A percentile compares a stretch with the other conserved stretches of the same genome.
phyloP scores from a whole-genome alignment of 129 eudicot genomes.

The Logfia minima region DNA sequence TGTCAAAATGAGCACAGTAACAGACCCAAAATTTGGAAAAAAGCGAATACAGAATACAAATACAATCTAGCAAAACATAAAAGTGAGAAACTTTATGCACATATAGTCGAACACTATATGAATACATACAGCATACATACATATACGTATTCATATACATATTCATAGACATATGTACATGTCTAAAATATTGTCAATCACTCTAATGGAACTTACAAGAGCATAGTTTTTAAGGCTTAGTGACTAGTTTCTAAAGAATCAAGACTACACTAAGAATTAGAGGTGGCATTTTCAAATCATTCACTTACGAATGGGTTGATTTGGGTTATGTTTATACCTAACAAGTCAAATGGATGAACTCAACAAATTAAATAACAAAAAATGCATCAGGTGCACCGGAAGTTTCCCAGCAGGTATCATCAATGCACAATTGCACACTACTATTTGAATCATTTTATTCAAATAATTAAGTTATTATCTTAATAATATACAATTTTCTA shows the following conservation, averaged over 20 bases:
- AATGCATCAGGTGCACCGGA: background rate
- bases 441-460: background rate
- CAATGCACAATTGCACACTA: background rate
- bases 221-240: background rate
- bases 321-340: background rate
- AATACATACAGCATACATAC: background rate
- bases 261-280: background rate
- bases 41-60: conserved; percentile 5
- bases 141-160: too few species aligned
- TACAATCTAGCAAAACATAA: conserved; percentile 8
- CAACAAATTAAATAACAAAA: background rate
- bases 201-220: background rate
- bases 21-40: background rate
- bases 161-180: background rate
- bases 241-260: background rate
- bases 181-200: background rate
- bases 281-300: background rate
- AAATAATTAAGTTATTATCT: background rate
- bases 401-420: background rate
- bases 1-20: conserved; percentile 34
- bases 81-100: conserved; percentile 8
- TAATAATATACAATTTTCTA: background rate
- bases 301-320: too few species aligned
- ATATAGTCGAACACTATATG: background rate
- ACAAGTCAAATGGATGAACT: background rate